Percentiles rank a stretch among this genome's conserved stretches.
Conservation (phyloP, 1,284 basidiomycete genomes). For the Tylopilus orsonianus region DNA sequence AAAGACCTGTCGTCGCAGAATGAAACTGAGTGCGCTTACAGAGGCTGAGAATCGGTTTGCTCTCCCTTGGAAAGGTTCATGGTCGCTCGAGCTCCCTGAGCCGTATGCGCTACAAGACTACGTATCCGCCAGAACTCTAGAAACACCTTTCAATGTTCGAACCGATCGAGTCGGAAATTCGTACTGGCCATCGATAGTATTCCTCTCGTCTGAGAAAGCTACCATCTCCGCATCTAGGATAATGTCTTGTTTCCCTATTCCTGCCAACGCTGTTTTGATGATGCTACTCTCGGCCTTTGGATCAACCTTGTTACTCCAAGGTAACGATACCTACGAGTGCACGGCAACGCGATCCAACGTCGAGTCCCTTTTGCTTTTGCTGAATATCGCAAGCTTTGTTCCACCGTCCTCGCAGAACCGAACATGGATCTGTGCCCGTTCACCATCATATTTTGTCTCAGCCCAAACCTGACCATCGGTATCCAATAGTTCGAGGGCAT, state of each 20-base stretch:
- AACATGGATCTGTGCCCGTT: conserved; percentile 86
- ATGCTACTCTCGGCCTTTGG: conserved; percentile 40
- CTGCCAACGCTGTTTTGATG: conserved; percentile 61
- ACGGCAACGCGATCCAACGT: conserved; percentile 70
- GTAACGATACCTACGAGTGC: conserved; percentile 51
- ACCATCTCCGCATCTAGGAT: conserved; percentile 91
- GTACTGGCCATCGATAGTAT: conserved; percentile 56
- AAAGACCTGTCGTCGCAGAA: background rate
- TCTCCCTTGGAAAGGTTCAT: conserved; percentile 19
- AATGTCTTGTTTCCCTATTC: conserved; percentile 42
- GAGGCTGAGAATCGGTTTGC: conserved; percentile 16
- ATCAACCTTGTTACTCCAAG: background rate
- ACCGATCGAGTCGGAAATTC: background rate
- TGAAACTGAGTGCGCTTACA: conserved; percentile 18
- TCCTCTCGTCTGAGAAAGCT: conserved; percentile 59
- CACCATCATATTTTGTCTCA: conserved; percentile 91
- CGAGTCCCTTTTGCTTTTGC: conserved; percentile 81
- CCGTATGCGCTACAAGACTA: conserved; percentile 55
- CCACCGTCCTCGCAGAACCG: conserved; percentile 40
- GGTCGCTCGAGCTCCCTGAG: conserved; percentile 46
- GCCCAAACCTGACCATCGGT: conserved; percentile 61
- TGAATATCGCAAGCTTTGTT: conserved; percentile 71
- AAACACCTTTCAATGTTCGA: conserved; percentile 6
- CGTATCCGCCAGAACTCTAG: conserved; percentile 74
- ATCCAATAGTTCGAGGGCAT: conserved; percentile 54